phyloP scores from a whole-genome alignment of 176 grass and related monocot species.

The Oryza coarctata region DNA sequence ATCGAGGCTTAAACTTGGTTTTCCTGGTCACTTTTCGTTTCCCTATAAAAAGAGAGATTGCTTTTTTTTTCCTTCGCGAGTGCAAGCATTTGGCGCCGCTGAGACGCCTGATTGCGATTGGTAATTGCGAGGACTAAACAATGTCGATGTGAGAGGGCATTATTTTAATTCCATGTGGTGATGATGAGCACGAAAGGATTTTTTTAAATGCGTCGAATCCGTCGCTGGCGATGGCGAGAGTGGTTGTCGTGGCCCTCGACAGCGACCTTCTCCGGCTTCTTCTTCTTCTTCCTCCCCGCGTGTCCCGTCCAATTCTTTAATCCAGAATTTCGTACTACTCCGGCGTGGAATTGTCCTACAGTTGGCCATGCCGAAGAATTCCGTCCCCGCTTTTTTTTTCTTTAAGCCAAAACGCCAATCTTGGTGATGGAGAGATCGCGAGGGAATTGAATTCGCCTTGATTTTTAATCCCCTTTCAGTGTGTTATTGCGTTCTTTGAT shows the following conservation, averaged over 20 bases:
- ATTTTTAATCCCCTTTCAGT: neutral
- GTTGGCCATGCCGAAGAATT: constrained; percentile 33
- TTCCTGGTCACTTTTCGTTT: neutral
- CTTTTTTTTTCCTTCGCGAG: neutral
- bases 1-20: neutral
- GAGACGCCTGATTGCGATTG: constrained; percentile 15
- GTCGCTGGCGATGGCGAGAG: constrained; percentile 47
- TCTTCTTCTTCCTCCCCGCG: neutral
- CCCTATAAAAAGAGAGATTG: neutral
- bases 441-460: neutral
- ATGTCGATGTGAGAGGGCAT: neutral
- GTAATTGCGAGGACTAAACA: neutral
- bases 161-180: constrained; percentile 33
- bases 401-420: constrained; percentile 4
- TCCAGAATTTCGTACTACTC: neutral
- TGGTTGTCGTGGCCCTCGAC: constrained; percentile 42
- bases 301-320: constrained; percentile 26
- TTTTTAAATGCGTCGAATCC: constrained; percentile 29
- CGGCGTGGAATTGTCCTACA: constrained; percentile 43
- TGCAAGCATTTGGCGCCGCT: constrained; percentile 21
- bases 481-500: constrained; percentile 37
- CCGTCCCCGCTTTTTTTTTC: neutral
- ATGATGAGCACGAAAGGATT: constrained; percentile 35
- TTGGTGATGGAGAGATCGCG: constrained; percentile 12
- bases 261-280: neutral